These are phyloP conservation scores for Annona squamosa DNA, from an alignment of 164 flowering plant species.

Conservation along the genomic window DNA sequence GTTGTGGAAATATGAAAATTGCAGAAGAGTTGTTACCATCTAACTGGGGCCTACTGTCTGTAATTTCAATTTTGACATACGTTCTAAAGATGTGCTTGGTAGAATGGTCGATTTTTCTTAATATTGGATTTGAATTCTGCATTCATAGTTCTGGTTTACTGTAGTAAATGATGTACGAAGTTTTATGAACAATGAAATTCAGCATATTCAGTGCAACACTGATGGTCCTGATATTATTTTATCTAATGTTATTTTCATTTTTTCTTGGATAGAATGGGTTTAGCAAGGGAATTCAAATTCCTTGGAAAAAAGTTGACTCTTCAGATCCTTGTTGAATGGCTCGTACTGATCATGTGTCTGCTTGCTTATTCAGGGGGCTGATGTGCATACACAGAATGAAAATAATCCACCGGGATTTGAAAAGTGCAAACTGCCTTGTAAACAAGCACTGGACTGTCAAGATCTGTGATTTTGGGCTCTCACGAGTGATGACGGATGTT, in stretches of 20 bases:
- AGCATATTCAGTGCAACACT: background rate
- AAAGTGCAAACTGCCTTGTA: constrained; percentile 94
- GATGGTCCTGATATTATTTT: background rate
- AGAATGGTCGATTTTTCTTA: background rate
- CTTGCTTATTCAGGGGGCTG: constrained; percentile 52
- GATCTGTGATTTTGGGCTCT: constrained; percentile 95
- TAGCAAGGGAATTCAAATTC: no score
- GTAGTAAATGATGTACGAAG: background rate
- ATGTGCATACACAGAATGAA: constrained; percentile 95
- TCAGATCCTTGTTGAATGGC: background rate
- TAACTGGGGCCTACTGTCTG: background rate
- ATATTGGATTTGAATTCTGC: background rate
- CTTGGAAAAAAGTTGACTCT: background rate
- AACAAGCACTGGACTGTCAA: constrained; percentile 88
- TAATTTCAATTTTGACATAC: no score
- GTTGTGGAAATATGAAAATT: background rate
- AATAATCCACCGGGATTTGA: constrained; percentile 83
- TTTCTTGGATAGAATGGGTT: no score
- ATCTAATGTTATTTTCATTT: background rate
- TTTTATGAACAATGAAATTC: background rate
- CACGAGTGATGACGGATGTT: constrained; percentile 55
- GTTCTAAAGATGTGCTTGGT: background rate
- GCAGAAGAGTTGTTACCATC: background rate
- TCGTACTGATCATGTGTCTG: background rate
- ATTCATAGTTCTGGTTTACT: background rate